Conservation (phyloP, 2,329 filamentous ascomycete genomes). For the Ophiocordyceps australis region DNA sequence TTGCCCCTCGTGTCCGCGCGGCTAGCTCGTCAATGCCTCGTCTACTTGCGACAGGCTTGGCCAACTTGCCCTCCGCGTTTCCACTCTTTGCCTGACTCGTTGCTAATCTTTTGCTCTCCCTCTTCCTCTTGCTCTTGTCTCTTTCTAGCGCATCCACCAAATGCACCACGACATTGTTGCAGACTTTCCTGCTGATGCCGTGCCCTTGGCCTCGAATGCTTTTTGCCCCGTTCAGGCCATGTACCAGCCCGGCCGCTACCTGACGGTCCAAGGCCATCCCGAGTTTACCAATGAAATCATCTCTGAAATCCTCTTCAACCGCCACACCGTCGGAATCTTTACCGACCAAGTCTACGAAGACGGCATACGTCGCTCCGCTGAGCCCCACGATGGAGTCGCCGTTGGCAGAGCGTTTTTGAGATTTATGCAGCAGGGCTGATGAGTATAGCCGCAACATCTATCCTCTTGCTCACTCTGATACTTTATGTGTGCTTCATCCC, state of each 20-base stretch:
- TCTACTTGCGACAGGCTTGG: too few species aligned
- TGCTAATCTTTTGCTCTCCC: too few species aligned
- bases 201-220: conserved; percentile 20
- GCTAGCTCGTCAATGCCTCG: too few species aligned
- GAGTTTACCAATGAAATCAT: conserved; percentile 23
- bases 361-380: conserved; percentile 44
- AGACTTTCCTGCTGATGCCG: conserved; percentile 17
- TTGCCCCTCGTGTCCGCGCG: background rate
- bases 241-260: conserved; percentile 17
- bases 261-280: conserved; percentile 28
- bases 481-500: too few species aligned
- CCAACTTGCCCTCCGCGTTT: too few species aligned
- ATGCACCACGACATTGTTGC: conserved; percentile 28
- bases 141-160: conserved; percentile 19
- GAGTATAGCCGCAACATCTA: too few species aligned
- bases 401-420: conserved; percentile 58
- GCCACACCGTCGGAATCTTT: conserved; percentile 52
- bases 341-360: conserved; percentile 49
- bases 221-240: conserved; percentile 23
- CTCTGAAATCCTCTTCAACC: conserved; percentile 19
- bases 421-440: conserved; percentile 47
- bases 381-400: conserved; percentile 61
- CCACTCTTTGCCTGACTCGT: too few species aligned
- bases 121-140: background rate
- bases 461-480: too few species aligned